Base-by-base conservation (phyloP, 2,329 filamentous ascomycete genomes). In the Trichoderma brevicompactum region DNA sequence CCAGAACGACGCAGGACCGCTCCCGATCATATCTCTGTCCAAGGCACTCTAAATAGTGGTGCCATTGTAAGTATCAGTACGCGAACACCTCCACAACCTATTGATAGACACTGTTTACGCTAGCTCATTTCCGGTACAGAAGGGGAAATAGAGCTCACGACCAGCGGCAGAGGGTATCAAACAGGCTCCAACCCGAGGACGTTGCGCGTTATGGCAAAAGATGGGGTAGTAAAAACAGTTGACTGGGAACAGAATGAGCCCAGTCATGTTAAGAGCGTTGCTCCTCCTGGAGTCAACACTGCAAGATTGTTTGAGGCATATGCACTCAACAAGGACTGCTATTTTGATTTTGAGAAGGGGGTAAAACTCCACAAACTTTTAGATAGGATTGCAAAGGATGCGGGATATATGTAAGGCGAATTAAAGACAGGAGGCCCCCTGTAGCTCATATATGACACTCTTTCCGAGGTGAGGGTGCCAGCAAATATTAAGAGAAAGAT, bases 221-320 rank as follows among this genome's bases (percentile, higher is more conserved):
- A 13, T 72, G 76, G 54, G 72, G 75, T 7, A 56, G 48, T 74
- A n/a, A 68, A 68, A 12, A 49, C 68, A 2, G 17, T 60, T 19
- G 50, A 44, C 10, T 44, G 56, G 41, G 43, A 66, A 67, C 76
- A 77, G 66, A 78, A 77, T 34, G 77, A 94, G 85, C 94, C 92
- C 85, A 90, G 91, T 38, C 91, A 91, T 77, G 93, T 94, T 74
- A 91, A 94, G 80, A 89, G 90, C 80, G 93, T 94, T 83, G 90
- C 90, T 40, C 28, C 34, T 6, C 54, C 62, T 7, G 66, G 46
- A 0, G 34, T 44, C 12, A 59, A 65, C 15, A 67, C 44, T 10
- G 62, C 55, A 19, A 65, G 55, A n/a, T 8, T 64, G 28, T 68
- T 58, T 53, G 64, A 66, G 40, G 66, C 64, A 7, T 64, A 60